Evolutionary conservation across 306 rosid species (phyloP).

Genomic region (Sechiopsis laciniata): DNA sequence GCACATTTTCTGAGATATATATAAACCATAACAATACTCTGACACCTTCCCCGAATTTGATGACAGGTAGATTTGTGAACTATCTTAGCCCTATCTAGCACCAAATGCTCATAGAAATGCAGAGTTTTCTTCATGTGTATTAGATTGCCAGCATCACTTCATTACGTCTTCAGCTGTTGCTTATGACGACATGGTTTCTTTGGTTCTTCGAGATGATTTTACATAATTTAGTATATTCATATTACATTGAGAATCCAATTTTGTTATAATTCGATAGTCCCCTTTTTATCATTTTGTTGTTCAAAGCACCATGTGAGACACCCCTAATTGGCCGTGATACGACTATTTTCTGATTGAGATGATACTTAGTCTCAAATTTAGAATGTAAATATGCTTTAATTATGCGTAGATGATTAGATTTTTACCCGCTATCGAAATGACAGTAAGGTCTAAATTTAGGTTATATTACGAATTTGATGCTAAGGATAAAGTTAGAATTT

Average conservation of each 20-base stretch:
- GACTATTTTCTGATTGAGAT: background rate
- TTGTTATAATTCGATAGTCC: background rate
- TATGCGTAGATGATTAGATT: background rate
- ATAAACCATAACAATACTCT: background rate
- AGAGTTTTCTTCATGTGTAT: constrained; percentile 18
- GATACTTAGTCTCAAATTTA: background rate
- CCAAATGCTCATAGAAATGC: constrained; percentile 9
- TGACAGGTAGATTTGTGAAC: constrained; percentile 50
- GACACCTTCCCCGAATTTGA: constrained; percentile 1
- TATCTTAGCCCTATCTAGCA: constrained; percentile 53
- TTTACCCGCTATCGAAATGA: background rate
- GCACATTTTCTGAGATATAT: background rate
- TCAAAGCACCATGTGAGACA: background rate
- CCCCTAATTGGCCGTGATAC: background rate
- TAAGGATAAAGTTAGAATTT: too few species aligned
- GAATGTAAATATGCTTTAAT: background rate
- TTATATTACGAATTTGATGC: too few species aligned
- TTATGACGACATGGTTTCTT: constrained; percentile 15
- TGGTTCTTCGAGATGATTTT: background rate
- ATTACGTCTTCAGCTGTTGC: background rate
- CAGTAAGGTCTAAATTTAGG: too few species aligned
- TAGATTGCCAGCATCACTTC: constrained; percentile 2
- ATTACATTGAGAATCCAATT: constrained; percentile 4
- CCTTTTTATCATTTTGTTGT: background rate
- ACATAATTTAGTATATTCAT: background rate